Percentiles rank a stretch among this genome's conserved stretches.
Conservation (phyloP, 2,329 filamentous ascomycete genomes). For the Cercospora janseana region DNA sequence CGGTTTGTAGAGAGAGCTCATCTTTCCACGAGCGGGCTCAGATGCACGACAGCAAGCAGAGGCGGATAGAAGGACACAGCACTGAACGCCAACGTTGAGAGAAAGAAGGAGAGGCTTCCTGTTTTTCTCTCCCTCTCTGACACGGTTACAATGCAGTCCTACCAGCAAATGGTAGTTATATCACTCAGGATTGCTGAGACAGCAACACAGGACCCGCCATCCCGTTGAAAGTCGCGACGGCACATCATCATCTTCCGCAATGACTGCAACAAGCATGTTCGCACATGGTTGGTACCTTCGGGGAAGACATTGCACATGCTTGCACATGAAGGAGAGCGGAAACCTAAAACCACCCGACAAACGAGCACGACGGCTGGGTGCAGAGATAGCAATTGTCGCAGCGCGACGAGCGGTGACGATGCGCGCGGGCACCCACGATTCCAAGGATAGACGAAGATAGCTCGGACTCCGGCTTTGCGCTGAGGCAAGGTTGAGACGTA, state of each 20-base stretch:
- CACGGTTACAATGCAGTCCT: too few species aligned
- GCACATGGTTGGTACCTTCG: background rate
- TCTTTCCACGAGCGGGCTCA: too few species aligned
- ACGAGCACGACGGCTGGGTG: conserved; percentile 7
- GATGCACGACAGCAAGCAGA: too few species aligned
- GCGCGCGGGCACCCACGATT: too few species aligned
- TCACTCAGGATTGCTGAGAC: background rate
- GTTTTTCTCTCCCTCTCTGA: too few species aligned
- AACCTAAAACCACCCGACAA: background rate
- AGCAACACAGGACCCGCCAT: background rate
- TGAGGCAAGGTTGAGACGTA: background rate
- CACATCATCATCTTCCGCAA: background rate
- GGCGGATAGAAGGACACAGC: too few species aligned
- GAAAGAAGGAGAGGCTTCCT: too few species aligned
- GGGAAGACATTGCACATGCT: background rate
- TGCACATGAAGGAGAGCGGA: background rate
- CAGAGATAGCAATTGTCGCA: too few species aligned
- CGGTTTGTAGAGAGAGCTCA: background rate
- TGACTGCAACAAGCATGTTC: background rate
- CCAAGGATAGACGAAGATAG: background rate
- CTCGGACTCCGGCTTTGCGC: background rate
- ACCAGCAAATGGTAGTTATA: too few species aligned
- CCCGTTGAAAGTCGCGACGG: conserved; percentile 1
- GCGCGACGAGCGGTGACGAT: too few species aligned
- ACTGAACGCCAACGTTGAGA: too few species aligned